A percentile compares a stretch with the other conserved stretches of the same genome.
phyloP scores from a whole-genome alignment of 495 filamentous ascomycete genomes.

The Penicillium samsonianum region DNA sequence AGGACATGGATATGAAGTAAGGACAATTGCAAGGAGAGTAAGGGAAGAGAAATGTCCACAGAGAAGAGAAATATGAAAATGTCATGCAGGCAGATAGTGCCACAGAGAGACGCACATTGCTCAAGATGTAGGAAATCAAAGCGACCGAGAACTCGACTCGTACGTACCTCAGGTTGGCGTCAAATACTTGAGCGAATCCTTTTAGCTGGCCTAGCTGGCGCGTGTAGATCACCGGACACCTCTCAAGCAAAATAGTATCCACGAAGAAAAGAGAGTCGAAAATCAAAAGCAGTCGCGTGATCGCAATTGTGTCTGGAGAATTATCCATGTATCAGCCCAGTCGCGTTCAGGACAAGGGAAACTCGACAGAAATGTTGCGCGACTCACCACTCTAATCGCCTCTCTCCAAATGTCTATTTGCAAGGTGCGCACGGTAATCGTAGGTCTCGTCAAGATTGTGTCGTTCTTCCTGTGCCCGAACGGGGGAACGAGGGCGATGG shows the following conservation, averaged over 20 bases:
- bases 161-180: constrained; percentile 1
- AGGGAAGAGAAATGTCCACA: neutral
- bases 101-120: neutral
- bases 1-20: neutral
- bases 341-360: constrained; percentile 13
- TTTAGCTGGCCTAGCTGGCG: neutral
- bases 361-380: constrained; percentile 3
- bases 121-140: neutral
- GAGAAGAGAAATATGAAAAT: neutral
- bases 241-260: constrained; percentile 8
- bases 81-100: neutral
- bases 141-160: neutral
- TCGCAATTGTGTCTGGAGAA: constrained; percentile 29
- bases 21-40: neutral
- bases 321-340: constrained; percentile 9
- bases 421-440: constrained; percentile 25
- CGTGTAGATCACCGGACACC: constrained; percentile 12
- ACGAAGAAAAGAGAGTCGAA: constrained; percentile 11
- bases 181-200: neutral
- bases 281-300: constrained; percentile 11
- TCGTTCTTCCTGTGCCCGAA: too few species aligned
- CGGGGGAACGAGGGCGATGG: constrained; percentile 20
- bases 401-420: constrained; percentile 20
- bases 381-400: constrained; percentile 31
- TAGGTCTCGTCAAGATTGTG: constrained; percentile 34